Percentiles rank a stretch among this genome's conserved stretches.
Evolutionary conservation across 176 grass and related monocot species (phyloP).

Genomic region (Pontederia paniculata): DNA sequence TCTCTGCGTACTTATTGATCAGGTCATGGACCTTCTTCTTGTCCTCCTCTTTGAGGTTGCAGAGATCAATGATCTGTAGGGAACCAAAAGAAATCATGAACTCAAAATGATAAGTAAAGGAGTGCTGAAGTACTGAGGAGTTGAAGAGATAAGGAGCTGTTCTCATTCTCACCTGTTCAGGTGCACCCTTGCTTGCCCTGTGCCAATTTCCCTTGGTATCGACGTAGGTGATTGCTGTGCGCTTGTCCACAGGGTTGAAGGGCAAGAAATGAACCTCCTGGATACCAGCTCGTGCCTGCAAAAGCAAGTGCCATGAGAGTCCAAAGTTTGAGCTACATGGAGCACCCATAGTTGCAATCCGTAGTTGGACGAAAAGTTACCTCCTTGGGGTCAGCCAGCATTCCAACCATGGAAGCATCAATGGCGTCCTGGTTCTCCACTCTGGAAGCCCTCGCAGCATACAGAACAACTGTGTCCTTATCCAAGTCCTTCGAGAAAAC

Average conservation of each 20-base stretch:
- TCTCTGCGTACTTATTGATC: constrained; percentile 57
- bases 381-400: constrained; percentile 78
- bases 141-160: background rate
- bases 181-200: constrained; percentile 79
- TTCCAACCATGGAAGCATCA: constrained; percentile 78
- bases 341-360: no score
- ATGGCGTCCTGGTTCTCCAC: constrained; percentile 98
- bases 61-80: constrained; percentile 67
- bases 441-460: constrained; percentile 61
- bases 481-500: constrained; percentile 61
- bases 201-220: constrained; percentile 73
- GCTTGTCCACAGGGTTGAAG: constrained; percentile 92
- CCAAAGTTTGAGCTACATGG: background rate
- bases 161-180: constrained; percentile 38
- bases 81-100: background rate
- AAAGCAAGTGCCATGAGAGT: background rate
- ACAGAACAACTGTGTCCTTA: constrained; percentile 70
- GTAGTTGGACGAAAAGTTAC: background rate
- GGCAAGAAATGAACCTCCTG: constrained; percentile 79
- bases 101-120: background rate
- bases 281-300: constrained; percentile 60
- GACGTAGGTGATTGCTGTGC: constrained; percentile 89
- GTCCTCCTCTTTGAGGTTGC: constrained; percentile 41
- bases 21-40: constrained; percentile 56
- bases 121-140: background rate